Percentiles rank a stretch among this genome's conserved stretches.
Evolutionary conservation across 2,329 filamentous ascomycete species (phyloP).

Genomic region (Aspergillus awamori): DNA sequence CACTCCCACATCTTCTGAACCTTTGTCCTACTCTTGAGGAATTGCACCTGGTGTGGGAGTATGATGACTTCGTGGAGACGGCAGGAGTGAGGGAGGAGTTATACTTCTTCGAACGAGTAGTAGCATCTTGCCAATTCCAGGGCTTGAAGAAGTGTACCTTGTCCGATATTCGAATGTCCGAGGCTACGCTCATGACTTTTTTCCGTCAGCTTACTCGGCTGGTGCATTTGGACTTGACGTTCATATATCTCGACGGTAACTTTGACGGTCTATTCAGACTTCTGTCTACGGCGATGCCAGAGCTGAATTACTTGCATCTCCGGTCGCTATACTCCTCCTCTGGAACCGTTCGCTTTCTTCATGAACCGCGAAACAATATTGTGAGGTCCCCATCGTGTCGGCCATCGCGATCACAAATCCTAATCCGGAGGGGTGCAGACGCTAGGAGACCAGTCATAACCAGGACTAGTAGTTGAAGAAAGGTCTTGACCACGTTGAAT

Average conservation of each 20-base stretch:
- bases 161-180: neutral
- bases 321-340: neutral
- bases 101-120: neutral
- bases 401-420: no score
- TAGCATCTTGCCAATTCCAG: neutral
- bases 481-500: neutral
- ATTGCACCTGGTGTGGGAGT: neutral
- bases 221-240: neutral
- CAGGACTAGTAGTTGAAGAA: neutral
- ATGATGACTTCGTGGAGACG: neutral
- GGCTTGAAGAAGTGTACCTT: neutral
- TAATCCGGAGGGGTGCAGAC: neutral
- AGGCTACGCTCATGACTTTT: neutral
- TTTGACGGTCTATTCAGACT: neutral
- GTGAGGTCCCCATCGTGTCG: neutral
- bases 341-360: neutral
- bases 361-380: neutral
- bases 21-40: neutral
- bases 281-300: neutral
- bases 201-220: neutral
- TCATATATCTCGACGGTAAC: neutral
- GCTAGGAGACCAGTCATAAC: neutral
- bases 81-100: neutral
- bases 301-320: conserved; percentile 1
- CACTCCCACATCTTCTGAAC: neutral